Evolutionary conservation across 768 basidiomycete genomes (phyloP).

Genomic region (Saitozyma podzolica): DNA sequence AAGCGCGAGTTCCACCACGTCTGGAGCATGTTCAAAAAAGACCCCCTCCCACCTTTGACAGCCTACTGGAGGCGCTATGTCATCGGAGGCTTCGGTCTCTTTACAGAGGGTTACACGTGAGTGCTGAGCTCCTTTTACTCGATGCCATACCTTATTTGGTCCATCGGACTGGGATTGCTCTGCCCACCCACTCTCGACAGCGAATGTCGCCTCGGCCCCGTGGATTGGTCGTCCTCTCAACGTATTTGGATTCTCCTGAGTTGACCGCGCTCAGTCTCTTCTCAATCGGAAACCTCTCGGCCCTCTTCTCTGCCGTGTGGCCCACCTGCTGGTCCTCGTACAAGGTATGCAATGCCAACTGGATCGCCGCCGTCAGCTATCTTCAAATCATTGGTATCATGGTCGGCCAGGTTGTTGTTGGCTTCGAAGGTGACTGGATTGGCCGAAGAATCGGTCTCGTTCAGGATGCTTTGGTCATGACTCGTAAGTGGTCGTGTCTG

Average conservation of each 20-base stretch:
- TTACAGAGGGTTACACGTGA: conserved; percentile 51
- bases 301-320: conserved; percentile 53
- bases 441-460: conserved; percentile 53
- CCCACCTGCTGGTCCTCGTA: conserved; percentile 50
- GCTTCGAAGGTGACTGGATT: conserved; percentile 55
- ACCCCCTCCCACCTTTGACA: conserved; percentile 47
- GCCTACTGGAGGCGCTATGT: conserved; percentile 53
- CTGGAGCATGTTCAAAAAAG: conserved; percentile 51
- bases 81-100: conserved; percentile 51
- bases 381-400: conserved; percentile 55
- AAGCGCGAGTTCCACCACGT: conserved; percentile 47
- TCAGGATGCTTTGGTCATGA: conserved; percentile 55
- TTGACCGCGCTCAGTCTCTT: conserved; percentile 51
- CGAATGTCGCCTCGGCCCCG: too few species aligned
- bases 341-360: conserved; percentile 47
- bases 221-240: too few species aligned
- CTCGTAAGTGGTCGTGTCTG: conserved; percentile 32
- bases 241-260: too few species aligned
- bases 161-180: not conserved
- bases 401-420: conserved; percentile 52
- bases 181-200: too few species aligned
- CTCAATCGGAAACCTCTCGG: conserved; percentile 54
- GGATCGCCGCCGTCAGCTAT: conserved; percentile 53
- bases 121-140: too few species aligned
- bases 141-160: too few species aligned